Percentiles rank a stretch among this genome's conserved stretches.
These are phyloP conservation scores for Macrolepiota fuliginosa DNA, from an alignment of 768 basidiomycete genomes.

Conservation along the genomic window DNA sequence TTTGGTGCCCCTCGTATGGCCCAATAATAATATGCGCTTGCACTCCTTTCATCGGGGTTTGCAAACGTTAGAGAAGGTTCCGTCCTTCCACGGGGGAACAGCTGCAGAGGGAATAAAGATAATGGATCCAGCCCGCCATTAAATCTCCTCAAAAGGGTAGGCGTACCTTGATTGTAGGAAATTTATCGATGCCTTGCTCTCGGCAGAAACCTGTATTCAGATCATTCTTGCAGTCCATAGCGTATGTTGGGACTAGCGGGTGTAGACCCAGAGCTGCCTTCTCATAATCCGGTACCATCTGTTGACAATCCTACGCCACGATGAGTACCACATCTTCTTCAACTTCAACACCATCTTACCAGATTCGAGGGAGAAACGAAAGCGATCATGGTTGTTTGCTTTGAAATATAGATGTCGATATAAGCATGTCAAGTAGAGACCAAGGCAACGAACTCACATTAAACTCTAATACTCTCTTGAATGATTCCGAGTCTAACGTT, in stretches of 20 bases:
- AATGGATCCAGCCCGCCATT: background rate
- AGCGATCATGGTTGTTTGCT: slow-evolving; percentile 78
- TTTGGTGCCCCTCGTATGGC: slow-evolving; percentile 75
- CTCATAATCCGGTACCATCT: slow-evolving; percentile 79
- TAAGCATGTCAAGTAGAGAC: background rate
- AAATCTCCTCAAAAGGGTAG: background rate
- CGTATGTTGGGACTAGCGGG: slow-evolving; percentile 84
- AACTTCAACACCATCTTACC: slow-evolving; percentile 37
- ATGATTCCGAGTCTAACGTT: slow-evolving; percentile 65
- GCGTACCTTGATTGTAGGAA: slow-evolving; percentile 84
- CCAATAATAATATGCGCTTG: slow-evolving; percentile 71
- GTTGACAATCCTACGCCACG: slow-evolving; percentile 69
- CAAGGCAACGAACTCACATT: slow-evolving; percentile 52
- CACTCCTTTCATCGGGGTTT: slow-evolving; percentile 50
- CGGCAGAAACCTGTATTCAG: slow-evolving; percentile 79
- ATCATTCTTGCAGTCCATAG: slow-evolving; percentile 84
- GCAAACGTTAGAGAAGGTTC: slow-evolving; percentile 65
- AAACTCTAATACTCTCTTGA: slow-evolving; percentile 65
- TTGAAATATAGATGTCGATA: background rate
- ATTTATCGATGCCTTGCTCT: slow-evolving; percentile 81
- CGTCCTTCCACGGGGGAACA: slow-evolving; percentile 74
- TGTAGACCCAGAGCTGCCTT: slow-evolving; percentile 76
- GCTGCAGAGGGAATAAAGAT: slow-evolving; percentile 27
- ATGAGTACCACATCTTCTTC: background rate
- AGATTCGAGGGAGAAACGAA: slow-evolving; percentile 94